Conservation (phyloP, 1,284 basidiomycete genomes). For the Xerocomus tenax region DNA sequence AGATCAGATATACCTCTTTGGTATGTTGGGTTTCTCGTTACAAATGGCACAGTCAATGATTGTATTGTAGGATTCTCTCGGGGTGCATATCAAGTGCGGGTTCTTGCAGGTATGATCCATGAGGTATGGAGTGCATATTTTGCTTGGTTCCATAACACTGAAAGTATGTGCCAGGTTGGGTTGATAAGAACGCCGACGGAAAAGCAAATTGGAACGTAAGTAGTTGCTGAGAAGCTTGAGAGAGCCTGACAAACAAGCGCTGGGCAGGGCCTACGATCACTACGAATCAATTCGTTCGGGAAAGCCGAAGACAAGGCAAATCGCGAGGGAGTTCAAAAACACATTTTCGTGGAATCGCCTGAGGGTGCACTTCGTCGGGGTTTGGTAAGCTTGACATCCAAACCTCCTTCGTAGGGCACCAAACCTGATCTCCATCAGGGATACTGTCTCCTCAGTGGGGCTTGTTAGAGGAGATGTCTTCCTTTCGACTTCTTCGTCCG, state of each 20-base stretch:
- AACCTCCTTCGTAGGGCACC: background rate
- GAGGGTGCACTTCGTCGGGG: slow-evolving; percentile 37
- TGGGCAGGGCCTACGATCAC: slow-evolving; percentile 34
- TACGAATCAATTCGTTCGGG: slow-evolving; percentile 23
- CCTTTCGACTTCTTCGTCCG: slow-evolving; percentile 21
- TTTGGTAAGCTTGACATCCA: slow-evolving; percentile 26
- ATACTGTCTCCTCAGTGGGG: slow-evolving; percentile 37
- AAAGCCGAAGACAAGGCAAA: slow-evolving; percentile 14
- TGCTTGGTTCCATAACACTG: background rate
- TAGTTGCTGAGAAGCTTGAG: background rate
- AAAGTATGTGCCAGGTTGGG: slow-evolving; percentile 16
- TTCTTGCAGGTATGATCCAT: slow-evolving; percentile 37
- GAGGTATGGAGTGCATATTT: slow-evolving; percentile 20
- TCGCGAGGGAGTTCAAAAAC: slow-evolving; percentile 29
- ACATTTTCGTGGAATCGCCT: slow-evolving; percentile 31
- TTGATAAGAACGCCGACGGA: slow-evolving; percentile 21
- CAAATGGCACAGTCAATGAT: background rate
- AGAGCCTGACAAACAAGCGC: background rate
- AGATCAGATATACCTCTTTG: slow-evolving; percentile 39
- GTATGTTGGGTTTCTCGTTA: slow-evolving; percentile 15
- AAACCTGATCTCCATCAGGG: slow-evolving; percentile 27
- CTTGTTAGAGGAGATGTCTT: slow-evolving; percentile 21
- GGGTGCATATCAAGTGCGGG: slow-evolving; percentile 40
- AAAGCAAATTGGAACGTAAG: slow-evolving; percentile 23
- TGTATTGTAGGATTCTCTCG: slow-evolving; percentile 36